These are phyloP conservation scores for Phalaenopsis equestris DNA, from an alignment of 106 monocot genomes.

Conservation along the genomic window DNA sequence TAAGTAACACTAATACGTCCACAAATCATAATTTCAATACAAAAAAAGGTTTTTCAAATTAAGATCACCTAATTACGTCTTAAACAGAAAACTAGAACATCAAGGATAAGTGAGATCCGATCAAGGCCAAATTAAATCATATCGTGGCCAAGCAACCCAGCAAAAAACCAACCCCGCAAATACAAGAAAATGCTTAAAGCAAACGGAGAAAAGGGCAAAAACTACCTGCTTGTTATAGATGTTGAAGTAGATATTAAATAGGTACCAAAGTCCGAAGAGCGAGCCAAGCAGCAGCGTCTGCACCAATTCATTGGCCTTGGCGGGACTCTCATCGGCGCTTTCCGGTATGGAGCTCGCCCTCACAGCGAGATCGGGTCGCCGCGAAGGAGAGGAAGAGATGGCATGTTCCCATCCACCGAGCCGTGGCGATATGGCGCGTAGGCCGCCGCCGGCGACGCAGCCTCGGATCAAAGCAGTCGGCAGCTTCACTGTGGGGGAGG, in stretches of 20 bases:
- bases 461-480: background rate
- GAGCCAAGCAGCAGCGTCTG: constrained; percentile 45
- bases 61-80: background rate
- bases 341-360: constrained; percentile 15
- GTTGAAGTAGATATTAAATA: constrained; percentile 88
- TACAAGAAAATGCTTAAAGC: background rate
- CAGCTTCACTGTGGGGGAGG: background rate
- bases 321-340: constrained; percentile 9
- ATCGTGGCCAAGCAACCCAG: background rate
- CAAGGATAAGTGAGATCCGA: background rate
- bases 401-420: constrained; percentile 3
- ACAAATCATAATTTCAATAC: background rate
- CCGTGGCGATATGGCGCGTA: background rate
- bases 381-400: background rate
- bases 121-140: background rate
- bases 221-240: constrained; percentile 47
- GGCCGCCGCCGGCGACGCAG: background rate
- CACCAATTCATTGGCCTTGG: constrained; percentile 1
- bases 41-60: background rate
- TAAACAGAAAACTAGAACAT: background rate
- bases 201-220: background rate
- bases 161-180: background rate
- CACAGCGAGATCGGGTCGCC: background rate
- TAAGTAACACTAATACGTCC: background rate
- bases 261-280: constrained; percentile 59